A percentile compares a stretch with the other conserved stretches of the same genome.
phyloP scores from a whole-genome alignment of 208 protist species.

The Porcisia deanei region DNA sequence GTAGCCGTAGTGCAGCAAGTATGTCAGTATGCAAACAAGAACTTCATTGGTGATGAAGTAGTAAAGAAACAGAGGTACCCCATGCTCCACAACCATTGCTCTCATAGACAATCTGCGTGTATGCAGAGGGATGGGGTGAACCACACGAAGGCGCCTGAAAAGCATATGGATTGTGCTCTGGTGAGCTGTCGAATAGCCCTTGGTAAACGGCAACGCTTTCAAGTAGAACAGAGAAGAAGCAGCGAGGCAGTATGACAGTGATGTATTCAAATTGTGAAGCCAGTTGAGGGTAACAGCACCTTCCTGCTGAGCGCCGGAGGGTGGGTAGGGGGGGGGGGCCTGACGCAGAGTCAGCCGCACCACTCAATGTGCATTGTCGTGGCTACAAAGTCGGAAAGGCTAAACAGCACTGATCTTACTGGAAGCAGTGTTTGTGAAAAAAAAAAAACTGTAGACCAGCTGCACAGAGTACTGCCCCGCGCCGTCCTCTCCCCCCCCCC shows the following conservation, averaged over 20 bases:
- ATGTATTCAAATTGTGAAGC: background rate
- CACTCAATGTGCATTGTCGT: background rate
- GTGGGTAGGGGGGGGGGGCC: too few species aligned
- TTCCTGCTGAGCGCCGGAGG: background rate
- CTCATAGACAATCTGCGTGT: conserved; percentile 26
- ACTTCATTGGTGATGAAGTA: conserved; percentile 64
- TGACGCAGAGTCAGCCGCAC: background rate
- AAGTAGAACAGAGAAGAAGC: background rate
- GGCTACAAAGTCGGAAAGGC: background rate
- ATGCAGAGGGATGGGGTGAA: background rate
- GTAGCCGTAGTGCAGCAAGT: conserved; percentile 52
- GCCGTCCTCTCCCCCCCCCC: background rate
- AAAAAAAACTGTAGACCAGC: background rate
- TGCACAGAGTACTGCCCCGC: background rate
- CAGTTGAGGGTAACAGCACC: too few species aligned
- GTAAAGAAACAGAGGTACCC: conserved; percentile 35
- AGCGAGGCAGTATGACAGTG: background rate
- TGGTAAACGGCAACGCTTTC: background rate
- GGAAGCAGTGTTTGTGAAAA: background rate
- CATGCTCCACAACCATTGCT: conserved; percentile 35
- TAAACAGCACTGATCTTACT: background rate
- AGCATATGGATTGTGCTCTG: conserved; percentile 11
- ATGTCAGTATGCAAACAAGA: conserved; percentile 49
- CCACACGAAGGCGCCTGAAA: background rate
- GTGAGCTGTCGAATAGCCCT: background rate